A percentile compares a stretch with the other conserved stretches of the same genome.
These are phyloP conservation scores for Sporormia fimetaria DNA, from an alignment of 495 filamentous ascomycete genomes.

Conservation along the genomic window DNA sequence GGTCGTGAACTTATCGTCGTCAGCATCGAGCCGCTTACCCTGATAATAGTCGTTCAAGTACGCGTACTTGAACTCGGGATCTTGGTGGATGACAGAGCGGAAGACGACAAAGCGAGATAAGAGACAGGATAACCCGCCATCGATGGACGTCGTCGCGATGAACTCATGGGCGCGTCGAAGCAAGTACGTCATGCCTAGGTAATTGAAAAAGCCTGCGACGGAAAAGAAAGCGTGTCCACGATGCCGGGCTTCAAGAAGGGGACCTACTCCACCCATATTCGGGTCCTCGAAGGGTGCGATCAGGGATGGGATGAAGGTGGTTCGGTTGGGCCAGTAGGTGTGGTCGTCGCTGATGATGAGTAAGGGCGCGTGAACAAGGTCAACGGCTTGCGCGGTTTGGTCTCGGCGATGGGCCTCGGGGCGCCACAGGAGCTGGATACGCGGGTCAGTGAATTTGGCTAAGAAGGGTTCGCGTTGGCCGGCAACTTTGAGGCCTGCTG, in stretches of 20 bases:
- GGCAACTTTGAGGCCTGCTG: no score
- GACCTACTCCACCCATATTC: slow-evolving; percentile 20
- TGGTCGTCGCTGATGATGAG: slow-evolving; percentile 25
- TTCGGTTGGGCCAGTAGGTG: slow-evolving; percentile 18
- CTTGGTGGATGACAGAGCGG: slow-evolving; percentile 20
- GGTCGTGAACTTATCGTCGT: slow-evolving; percentile 78
- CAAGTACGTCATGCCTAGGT: slow-evolving; percentile 24
- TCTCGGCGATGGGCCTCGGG: background rate
- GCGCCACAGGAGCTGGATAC: background rate
- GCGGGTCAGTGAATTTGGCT: no score
- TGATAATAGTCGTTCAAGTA: slow-evolving; percentile 67
- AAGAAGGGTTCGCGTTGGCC: no score
- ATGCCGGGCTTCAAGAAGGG: slow-evolving; percentile 6
- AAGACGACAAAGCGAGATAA: slow-evolving; percentile 18
- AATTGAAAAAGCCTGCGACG: slow-evolving; percentile 20
- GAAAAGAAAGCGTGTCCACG: background rate
- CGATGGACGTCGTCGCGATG: slow-evolving; percentile 20
- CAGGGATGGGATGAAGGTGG: slow-evolving; percentile 16
- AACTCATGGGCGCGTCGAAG: slow-evolving; percentile 21
- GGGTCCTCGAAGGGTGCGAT: slow-evolving; percentile 23
- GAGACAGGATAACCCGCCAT: slow-evolving; percentile 22
- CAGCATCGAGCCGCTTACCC: slow-evolving; percentile 62
- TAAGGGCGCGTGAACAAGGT: background rate
- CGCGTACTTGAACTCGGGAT: slow-evolving; percentile 31
- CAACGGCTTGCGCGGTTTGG: background rate